Conservation (phyloP, 768 basidiomycete species). For the Termitomyces titanicus region DNA sequence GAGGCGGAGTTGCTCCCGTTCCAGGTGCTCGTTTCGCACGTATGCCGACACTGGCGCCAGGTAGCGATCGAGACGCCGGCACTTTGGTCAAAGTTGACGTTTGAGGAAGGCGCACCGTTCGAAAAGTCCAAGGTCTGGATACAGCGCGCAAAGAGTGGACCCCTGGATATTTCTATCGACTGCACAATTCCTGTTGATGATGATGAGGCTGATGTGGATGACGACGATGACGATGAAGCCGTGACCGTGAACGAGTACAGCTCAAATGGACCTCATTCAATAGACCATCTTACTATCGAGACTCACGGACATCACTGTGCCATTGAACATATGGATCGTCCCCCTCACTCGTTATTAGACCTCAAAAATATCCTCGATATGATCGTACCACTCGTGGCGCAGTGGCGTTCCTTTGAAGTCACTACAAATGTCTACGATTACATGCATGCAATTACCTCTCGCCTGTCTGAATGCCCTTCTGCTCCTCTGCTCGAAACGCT, state of each 20-base stretch:
- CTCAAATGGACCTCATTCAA: background rate
- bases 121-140: conserved; percentile 43
- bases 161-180: conserved; percentile 51
- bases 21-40: conserved; percentile 56
- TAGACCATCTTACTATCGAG: background rate
- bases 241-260: background rate
- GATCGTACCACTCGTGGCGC: conserved; percentile 47
- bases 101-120: conserved; percentile 36
- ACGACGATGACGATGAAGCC: conserved; percentile 17
- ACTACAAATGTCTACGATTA: conserved; percentile 42
- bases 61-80: conserved; percentile 48
- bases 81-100: conserved; percentile 53
- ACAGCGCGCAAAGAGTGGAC: conserved; percentile 49
- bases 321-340: conserved; percentile 16
- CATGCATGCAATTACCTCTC: conserved; percentile 40
- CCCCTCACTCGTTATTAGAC: conserved; percentile 28
- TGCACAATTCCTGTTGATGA: conserved; percentile 27
- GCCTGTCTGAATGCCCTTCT: conserved; percentile 36
- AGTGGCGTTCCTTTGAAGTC: conserved; percentile 52
- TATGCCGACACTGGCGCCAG: conserved; percentile 58
- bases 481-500: conserved; percentile 56
- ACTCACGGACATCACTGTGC: conserved; percentile 14
- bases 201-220: conserved; percentile 19
- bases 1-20: conserved; percentile 29
- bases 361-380: conserved; percentile 35